These are phyloP conservation scores for Kalmanozyma brasiliensis DNA, from an alignment of 1,284 basidiomycete species.

Conservation along the genomic window DNA sequence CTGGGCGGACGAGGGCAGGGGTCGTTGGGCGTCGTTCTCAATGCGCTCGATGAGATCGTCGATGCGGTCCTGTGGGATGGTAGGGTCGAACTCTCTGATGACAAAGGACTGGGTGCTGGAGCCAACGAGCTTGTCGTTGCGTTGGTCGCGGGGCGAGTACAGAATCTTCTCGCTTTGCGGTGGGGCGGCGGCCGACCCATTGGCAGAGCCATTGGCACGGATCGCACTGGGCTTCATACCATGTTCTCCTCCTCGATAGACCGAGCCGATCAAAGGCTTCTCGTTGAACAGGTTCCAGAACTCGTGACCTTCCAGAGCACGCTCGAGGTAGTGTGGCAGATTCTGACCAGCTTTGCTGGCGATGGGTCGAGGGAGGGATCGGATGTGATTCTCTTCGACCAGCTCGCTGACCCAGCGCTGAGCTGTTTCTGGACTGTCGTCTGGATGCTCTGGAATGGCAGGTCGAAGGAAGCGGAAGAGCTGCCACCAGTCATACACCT, in stretches of 20 bases:
- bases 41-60: constrained; percentile 34
- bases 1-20: constrained; percentile 21
- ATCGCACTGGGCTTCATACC: background rate
- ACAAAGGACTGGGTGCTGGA: constrained; percentile 40
- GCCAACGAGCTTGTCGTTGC: constrained; percentile 19
- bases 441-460: constrained; percentile 31
- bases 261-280: constrained; percentile 23
- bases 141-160: background rate
- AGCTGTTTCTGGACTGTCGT: constrained; percentile 32
- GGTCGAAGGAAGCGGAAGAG: constrained; percentile 43
- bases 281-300: constrained; percentile 47
- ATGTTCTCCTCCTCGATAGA: constrained; percentile 31
- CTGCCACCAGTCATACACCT: constrained; percentile 58
- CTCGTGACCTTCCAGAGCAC: constrained; percentile 44
- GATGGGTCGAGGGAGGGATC: constrained; percentile 39
- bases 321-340: constrained; percentile 42
- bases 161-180: constrained; percentile 2
- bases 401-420: constrained; percentile 43
- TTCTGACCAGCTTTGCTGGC: constrained; percentile 25
- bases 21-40: constrained; percentile 24
- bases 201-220: background rate
- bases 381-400: constrained; percentile 27
- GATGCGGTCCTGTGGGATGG: constrained; percentile 20
- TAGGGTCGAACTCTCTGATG: constrained; percentile 29
- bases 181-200: background rate